Evolutionary conservation across 2,329 filamentous ascomycete genomes (phyloP).

Genomic region (Monilinia fructigena): DNA sequence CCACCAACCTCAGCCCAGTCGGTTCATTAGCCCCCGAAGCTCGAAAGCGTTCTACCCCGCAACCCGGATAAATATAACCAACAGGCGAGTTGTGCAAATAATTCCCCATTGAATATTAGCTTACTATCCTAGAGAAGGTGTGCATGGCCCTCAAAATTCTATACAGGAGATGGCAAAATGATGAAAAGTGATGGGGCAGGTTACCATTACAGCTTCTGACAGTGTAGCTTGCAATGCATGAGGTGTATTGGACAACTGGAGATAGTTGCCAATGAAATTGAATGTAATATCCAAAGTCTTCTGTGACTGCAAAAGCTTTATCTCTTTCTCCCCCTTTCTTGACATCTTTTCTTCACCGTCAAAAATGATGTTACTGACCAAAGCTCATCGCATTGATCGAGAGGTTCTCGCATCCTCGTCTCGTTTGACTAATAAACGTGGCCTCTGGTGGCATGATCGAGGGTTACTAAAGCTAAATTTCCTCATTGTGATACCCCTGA

Average conservation of each 20-base stretch:
- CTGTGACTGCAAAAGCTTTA: neutral
- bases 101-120: neutral
- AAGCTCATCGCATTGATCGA: slow-evolving; percentile 4
- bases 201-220: slow-evolving; percentile 6
- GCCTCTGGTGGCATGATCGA: slow-evolving; percentile 28
- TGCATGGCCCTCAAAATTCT: neutral
- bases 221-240: neutral
- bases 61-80: neutral
- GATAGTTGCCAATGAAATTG: no score
- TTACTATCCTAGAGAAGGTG: neutral
- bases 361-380: slow-evolving; percentile 7
- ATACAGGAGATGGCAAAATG: neutral
- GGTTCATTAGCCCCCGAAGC: slow-evolving; percentile 12
- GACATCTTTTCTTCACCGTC: neutral
- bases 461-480: slow-evolving; percentile 26
- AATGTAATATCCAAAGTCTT: neutral
- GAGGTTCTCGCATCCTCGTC: neutral
- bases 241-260: neutral
- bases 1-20: neutral
- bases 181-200: neutral
- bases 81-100: neutral
- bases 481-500: slow-evolving; percentile 29
- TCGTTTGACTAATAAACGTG: slow-evolving; percentile 27
- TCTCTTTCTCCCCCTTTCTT: neutral
- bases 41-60: slow-evolving; percentile 7